Base-by-base conservation (phyloP, 2,329 filamentous ascomycete genomes). In the Phoma sp. region DNA sequence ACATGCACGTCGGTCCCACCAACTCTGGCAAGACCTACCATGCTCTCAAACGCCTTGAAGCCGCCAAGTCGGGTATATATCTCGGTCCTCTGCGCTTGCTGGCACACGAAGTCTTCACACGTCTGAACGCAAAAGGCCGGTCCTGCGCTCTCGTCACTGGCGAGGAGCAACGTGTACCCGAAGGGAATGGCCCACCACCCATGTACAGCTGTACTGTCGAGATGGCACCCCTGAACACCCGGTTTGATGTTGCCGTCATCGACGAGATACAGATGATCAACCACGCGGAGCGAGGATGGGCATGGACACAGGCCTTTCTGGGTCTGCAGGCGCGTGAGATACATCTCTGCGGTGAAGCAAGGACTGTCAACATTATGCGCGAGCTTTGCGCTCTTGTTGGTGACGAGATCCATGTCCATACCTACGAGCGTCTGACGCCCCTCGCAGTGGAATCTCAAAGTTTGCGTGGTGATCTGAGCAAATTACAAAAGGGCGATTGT, bases 261-360 rank as follows among this genome's bases (percentile, higher is more conserved):
- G 95, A 99, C 70, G 95, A 99, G 78, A 98, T 99, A 52, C 95
- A 99, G 75, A 98, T 99, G 95, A 91, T 99, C 62, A 88, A 86
- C 13, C 88, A 92, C 66, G 58, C 73, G 0, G 85, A 91, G 0
- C 88, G 95, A 64, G 95, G 96, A 1, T 96, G 89, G 87, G 93
- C 92, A 2, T 99, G 95, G 95, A 96, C 93, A 1, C 86, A 92
- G 65, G 95, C 95, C 2, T 80, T 98, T 11, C 80, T 99, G 4
- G 95, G 95, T 32, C 82, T 96, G 1, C 88, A 89, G 74, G 95
- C 91, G 4, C 88, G 87, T 64, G 95, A 99, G 70, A 80, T 99
- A 5, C 95, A 99, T 75, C 82, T 99, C 0, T 99, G 95, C 72
- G 95, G 95, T 56, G 95, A 99, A 75, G 86, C 90, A 58, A 84